A percentile compares a stretch with the other conserved stretches of the same genome.
Conservation (phyloP, 495 filamentous ascomycete species). For the Trichocladium antarcticum region DNA sequence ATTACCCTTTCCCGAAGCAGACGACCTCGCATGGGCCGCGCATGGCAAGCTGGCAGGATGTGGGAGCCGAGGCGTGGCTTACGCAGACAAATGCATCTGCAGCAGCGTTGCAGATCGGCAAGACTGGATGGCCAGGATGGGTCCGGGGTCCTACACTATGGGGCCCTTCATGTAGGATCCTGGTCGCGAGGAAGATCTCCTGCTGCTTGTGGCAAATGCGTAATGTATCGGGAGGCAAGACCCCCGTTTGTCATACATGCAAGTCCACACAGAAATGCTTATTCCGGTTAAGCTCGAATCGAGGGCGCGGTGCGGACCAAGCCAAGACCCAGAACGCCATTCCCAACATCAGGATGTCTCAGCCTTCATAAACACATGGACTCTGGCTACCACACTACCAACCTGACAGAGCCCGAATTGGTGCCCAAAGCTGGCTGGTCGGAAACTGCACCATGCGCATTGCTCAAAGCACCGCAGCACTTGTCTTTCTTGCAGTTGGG, state of each 20-base stretch:
- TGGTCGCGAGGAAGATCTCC: too few relatives aligned
- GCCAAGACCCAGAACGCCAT: neutral
- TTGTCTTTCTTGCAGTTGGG: too few relatives aligned
- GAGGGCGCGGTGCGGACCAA: neutral
- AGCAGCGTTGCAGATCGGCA: neutral
- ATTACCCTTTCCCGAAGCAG: neutral
- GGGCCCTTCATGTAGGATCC: too few relatives aligned
- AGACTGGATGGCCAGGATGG: too few relatives aligned
- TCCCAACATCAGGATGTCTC: too few relatives aligned
- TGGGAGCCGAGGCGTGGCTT: neutral
- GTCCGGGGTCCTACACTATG: too few relatives aligned
- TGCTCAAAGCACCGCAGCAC: too few relatives aligned
- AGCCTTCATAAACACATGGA: neutral
- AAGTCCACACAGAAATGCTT: neutral
- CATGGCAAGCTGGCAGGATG: too few relatives aligned
- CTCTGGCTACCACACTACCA: too few relatives aligned
- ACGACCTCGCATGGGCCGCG: neutral
- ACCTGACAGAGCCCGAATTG: neutral
- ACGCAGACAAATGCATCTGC: neutral
- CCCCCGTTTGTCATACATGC: neutral
- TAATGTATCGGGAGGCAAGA: neutral
- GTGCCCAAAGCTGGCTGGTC: neutral
- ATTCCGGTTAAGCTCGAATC: conserved; percentile 1
- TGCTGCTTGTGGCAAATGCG: too few relatives aligned
- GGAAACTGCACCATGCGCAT: too few relatives aligned